Evolutionary conservation across 768 basidiomycete genomes (phyloP).

Genomic region (Mrakia hoshinonis): DNA sequence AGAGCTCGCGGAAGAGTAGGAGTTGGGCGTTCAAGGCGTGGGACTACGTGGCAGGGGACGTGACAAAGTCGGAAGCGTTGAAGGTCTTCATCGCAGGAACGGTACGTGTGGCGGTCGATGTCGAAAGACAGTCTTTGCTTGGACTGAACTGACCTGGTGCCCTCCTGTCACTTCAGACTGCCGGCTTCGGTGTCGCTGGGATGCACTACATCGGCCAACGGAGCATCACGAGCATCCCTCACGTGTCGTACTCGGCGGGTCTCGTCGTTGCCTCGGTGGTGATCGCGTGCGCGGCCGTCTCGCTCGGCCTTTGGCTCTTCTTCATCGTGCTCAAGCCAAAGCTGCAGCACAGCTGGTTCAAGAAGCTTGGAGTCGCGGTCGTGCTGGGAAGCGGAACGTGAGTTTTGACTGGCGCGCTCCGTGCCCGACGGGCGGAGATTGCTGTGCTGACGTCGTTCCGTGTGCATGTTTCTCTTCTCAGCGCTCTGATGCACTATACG

Average conservation of each 20-base stretch:
- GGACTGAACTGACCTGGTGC: not conserved
- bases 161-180: not conserved
- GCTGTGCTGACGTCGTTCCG: not conserved
- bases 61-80: slow-evolving; percentile 36
- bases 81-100: slow-evolving; percentile 40
- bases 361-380: slow-evolving; percentile 37
- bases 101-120: slow-evolving; percentile 27
- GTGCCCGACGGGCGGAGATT: too few species aligned
- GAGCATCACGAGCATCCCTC: slow-evolving; percentile 39
- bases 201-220: slow-evolving; percentile 43
- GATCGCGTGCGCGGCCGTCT: slow-evolving; percentile 40
- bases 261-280: slow-evolving; percentile 40
- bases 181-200: slow-evolving; percentile 39
- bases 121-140: not conserved
- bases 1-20: not conserved
- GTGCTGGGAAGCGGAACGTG: slow-evolving; percentile 39
- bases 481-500: slow-evolving; percentile 16
- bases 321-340: slow-evolving; percentile 43
- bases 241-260: slow-evolving; percentile 36
- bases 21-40: slow-evolving; percentile 10
- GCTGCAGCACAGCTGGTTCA: slow-evolving; percentile 39
- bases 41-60: slow-evolving; percentile 38
- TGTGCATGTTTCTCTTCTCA: too few species aligned
- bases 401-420: not conserved
- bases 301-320: slow-evolving; percentile 41